Evolutionary conservation across 805 yeast genomes (phyloP).

Genomic region (Candida saitoana): DNA sequence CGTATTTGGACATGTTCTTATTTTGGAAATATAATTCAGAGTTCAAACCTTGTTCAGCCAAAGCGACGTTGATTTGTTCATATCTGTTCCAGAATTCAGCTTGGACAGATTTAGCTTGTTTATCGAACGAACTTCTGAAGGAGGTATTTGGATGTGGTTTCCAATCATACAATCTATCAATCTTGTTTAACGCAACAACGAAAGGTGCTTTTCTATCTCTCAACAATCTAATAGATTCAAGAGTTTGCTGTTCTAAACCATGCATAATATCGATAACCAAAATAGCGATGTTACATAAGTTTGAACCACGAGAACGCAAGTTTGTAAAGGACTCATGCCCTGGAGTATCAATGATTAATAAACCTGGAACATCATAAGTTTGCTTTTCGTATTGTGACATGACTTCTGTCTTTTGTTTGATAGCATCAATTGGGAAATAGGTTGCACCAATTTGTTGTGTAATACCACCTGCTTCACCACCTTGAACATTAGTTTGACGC

Average conservation of each 20-base stretch:
- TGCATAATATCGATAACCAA: conserved; percentile 98
- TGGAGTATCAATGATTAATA: conserved; percentile 95
- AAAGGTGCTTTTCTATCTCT: conserved; percentile 98
- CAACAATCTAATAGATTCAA: conserved; percentile 86
- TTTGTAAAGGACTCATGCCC: conserved; percentile 99
- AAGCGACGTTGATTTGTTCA: conserved; percentile 78
- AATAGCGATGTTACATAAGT: conserved; percentile 97
- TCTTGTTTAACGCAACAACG: conserved; percentile 93
- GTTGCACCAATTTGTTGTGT: conserved; percentile 99
- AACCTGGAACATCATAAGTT: conserved; percentile 93
- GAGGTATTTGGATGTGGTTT: conserved; percentile 84
- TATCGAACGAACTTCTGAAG: conserved; percentile 87
- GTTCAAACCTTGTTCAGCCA: conserved; percentile 97
- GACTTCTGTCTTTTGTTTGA: conserved; percentile 83
- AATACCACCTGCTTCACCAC: conserved; percentile 99
- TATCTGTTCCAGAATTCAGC: conserved; percentile 88
- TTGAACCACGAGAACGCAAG: conserved; percentile 97
- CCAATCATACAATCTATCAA: conserved; percentile 98
- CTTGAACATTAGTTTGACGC: conserved; percentile 98
- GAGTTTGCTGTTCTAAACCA: conserved; percentile 96
- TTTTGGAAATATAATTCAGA: conserved; percentile 95
- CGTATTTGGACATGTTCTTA: conserved; percentile 88
- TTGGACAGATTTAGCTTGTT: conserved; percentile 80
- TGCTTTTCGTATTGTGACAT: conserved; percentile 85
- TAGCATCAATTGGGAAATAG: conserved; percentile 95